Percentiles rank a stretch among this genome's conserved stretches.
Evolutionary conservation across 2,329 filamentous ascomycete genomes (phyloP).

Genomic region (Penicillium sp.): DNA sequence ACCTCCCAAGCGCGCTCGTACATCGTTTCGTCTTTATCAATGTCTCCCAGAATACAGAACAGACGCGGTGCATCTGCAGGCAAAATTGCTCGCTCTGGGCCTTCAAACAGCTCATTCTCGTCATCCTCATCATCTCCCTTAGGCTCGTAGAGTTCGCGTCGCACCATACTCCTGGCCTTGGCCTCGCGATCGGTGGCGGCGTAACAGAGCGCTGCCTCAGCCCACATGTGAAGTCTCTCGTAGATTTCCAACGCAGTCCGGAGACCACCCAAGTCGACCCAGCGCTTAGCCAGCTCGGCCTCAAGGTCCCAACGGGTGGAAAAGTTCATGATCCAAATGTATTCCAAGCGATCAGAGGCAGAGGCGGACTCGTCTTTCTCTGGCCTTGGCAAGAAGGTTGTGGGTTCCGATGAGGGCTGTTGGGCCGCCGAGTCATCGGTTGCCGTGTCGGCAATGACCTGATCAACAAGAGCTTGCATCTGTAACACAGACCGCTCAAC

Average conservation of each 20-base stretch:
- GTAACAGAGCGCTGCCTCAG: slow-evolving; percentile 88
- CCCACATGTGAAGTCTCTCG: slow-evolving; percentile 88
- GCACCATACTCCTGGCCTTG: slow-evolving; percentile 74
- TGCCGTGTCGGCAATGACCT: slow-evolving; percentile 84
- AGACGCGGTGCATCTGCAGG: slow-evolving; percentile 82
- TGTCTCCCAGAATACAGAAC: slow-evolving; percentile 90
- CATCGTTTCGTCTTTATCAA: slow-evolving; percentile 71
- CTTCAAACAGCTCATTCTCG: slow-evolving; percentile 61
- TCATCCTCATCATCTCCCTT: slow-evolving; percentile 50
- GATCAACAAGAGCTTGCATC: slow-evolving; percentile 91
- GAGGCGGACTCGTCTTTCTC: slow-evolving; percentile 73
- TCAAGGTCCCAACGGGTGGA: slow-evolving; percentile 93
- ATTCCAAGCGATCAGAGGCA: slow-evolving; percentile 72
- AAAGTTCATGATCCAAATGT: slow-evolving; percentile 79
- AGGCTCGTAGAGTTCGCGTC: slow-evolving; percentile 74
- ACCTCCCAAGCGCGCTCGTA: slow-evolving; percentile 89
- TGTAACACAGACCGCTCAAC: slow-evolving; percentile 88
- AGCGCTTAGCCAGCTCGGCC: slow-evolving; percentile 85
- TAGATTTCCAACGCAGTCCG: slow-evolving; percentile 94
- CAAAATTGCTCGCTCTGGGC: slow-evolving; percentile 67
- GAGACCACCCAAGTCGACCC: slow-evolving; percentile 84
- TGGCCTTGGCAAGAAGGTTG: slow-evolving; percentile 77
- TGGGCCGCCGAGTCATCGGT: slow-evolving; percentile 39
- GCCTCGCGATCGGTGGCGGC: slow-evolving; percentile 77
- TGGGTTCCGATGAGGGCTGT: slow-evolving; percentile 51